A percentile compares a stretch with the other conserved stretches of the same genome.
Evolutionary conservation across 345 rosid genomes (phyloP).

Genomic region (Eucalyptus fibrosa): DNA sequence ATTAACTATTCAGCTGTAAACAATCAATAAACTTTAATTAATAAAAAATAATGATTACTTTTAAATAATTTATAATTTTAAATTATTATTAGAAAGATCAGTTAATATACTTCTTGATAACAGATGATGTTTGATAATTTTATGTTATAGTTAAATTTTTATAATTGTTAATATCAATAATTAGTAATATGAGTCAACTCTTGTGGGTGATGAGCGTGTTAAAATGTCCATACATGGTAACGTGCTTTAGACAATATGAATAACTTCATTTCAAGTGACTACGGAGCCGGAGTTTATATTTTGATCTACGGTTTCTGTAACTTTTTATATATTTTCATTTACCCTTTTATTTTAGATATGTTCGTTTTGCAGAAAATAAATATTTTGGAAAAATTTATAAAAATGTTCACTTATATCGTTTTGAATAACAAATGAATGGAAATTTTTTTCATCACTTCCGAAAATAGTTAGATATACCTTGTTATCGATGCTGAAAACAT

Average conservation of each 20-base stretch:
- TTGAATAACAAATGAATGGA: no score
- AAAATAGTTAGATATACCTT: no score
- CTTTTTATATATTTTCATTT: no score
- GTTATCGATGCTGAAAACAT: no score
- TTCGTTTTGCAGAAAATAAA: fast-evolving
- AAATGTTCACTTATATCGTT: fast-evolving
- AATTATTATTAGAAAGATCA: background rate
- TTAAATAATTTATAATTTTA: background rate
- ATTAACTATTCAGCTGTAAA: background rate
- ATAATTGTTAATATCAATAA: no score
- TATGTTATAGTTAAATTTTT: background rate
- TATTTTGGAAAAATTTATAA: no score
- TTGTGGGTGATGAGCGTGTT: background rate
- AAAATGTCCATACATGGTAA: background rate
- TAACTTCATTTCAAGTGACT: background rate
- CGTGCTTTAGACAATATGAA: background rate
- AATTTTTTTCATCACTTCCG: fast-evolving
- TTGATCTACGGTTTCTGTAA: no score
- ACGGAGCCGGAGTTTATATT: background rate
- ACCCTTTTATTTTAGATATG: fast-evolving
- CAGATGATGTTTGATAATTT: background rate
- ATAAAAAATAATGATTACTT: background rate
- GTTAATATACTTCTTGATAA: no score
- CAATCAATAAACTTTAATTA: background rate
- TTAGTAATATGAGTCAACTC: background rate